phyloP scores from a whole-genome alignment of 305 asterid genomes.

The Ruellia speciosa region DNA sequence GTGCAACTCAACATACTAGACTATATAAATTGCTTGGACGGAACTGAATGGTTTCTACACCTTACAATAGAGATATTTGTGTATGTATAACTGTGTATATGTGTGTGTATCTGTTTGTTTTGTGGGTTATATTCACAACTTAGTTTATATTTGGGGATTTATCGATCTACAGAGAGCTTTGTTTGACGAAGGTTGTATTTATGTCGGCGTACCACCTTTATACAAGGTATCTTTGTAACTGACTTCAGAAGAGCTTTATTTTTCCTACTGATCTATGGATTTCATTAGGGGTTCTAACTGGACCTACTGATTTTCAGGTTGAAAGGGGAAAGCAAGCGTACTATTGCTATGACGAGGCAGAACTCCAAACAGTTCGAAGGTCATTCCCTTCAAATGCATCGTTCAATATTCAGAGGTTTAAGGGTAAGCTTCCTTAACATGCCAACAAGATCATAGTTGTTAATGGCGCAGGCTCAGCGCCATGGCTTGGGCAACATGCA shows the following conservation, averaged over 20 bases:
- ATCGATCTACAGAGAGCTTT: slow-evolving; percentile 68
- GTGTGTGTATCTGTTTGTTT: no score
- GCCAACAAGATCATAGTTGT: no score
- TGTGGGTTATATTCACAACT: not conserved
- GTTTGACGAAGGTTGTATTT: slow-evolving; percentile 87
- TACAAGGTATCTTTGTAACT: slow-evolving; percentile 55
- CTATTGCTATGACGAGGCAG: slow-evolving; percentile 81
- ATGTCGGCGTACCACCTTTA: slow-evolving; percentile 96
- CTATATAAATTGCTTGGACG: not conserved
- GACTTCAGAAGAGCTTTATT: not conserved
- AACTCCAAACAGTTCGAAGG: slow-evolving; percentile 55
- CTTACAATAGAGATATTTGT: no score
- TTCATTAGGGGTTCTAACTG: not conserved
- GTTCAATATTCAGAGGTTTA: slow-evolving; percentile 92
- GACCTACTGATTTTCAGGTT: slow-evolving; percentile 39
- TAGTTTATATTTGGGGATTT: slow-evolving; percentile 18
- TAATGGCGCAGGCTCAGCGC: no score
- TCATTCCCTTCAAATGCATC: slow-evolving; percentile 87
- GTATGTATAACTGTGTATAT: no score
- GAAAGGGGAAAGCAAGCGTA: slow-evolving; percentile 83
- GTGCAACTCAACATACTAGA: not conserved
- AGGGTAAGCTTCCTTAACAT: slow-evolving; percentile 38
- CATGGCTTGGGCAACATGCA: no score
- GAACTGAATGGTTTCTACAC: not conserved
- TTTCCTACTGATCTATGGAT: slow-evolving; percentile 9